Evolutionary conservation across 768 basidiomycete species (phyloP), one percentile per base, ranked within the genome.

Genomic region (Suillus clintonianus): DNA sequence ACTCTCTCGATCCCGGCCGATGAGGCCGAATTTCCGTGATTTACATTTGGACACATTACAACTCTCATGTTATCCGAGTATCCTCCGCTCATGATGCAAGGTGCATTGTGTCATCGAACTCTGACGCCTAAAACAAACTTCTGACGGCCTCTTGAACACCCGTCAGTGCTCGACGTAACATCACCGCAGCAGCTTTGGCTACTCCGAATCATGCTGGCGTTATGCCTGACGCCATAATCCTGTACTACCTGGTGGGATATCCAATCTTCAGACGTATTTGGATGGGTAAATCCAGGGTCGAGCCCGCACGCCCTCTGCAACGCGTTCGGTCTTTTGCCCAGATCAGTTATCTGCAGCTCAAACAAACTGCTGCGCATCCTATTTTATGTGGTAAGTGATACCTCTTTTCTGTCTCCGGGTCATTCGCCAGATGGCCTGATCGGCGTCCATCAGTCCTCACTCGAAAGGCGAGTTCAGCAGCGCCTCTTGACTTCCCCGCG

Each of bases 381-480:
- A 57, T 57, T 57, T 19, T 57, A 57, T 57, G 55, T 57, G 55
- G 55, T 57, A 57, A 57, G 55, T 57, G 55, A 57, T 57, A 24
- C 24, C 17, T 39, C 36, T 53, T 57, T 57, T 57, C 37, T 34
- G 55, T 39, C 7, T 39, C 37, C 37, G 55, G 37, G 10, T 34
- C 55, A 57, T 34, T 41, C 55, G 37, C 55, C 24, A 57, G 55
- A 57, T 57, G 37, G 37, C 24, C 17, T 57, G 55, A 57, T 57
- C 55, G 37, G 54, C 36, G 54, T 41, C 24, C 55, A 27, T 56
- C 37, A 56, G 5, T 56, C 55, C 55, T 57, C 55, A 11, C 55
- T 57, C 55, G 14, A 41, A 57, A 57, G 37, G 55, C 24, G 55
- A 57, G 55, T 57, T 57, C 1, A 27, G 37, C 55, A 57, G 24